Base-by-base conservation (phyloP, 1,139 yeast species). In the Suhomyces guaymorum region DNA sequence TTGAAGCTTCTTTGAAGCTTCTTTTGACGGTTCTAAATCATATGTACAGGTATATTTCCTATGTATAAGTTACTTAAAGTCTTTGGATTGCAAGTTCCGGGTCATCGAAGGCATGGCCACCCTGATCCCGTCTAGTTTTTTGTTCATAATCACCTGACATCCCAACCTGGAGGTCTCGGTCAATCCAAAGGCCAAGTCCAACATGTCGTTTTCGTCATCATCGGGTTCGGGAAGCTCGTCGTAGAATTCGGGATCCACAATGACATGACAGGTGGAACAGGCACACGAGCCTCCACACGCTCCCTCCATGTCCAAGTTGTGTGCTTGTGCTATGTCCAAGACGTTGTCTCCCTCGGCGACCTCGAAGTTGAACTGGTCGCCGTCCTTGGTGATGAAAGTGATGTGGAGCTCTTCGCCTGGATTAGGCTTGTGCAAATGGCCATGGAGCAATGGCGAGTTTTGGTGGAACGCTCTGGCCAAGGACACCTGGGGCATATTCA, bases 251-350 rank as follows among this genome's bases (percentile, higher is more conserved):
- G 98, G 98, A 57, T 92, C 98, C 24, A 92, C 89, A 33, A 92
- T 92, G 39, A 92, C 82, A 63, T 92, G 98, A 59, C 98, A 92
- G 0, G 98, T 92, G 3, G 97, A 89, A 57, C 98, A 92, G 1
- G 98, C 98, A 69, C 98, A 92, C 2, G 97, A 88, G 2, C 98
- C 98, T 23, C 98, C 98, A 63, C 98, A 92, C 0, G 98, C 98
- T 29, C 98, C 96, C 58, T 92, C 98, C 90, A 92, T 89, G 51
- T 92, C 98, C 42, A 92, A 64, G 51, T 89, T 84, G 55, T 90
- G 67, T 4, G 95, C 95, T 63, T 92, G 98, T 5, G 97, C 98
- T 38, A 92, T 89, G 58, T 92, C 98, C 57, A 92, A 67, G 29
- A 92, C 55, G 30, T 90, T 82, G 55, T 92, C 98, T 7, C 97